A percentile compares a stretch with the other conserved stretches of the same genome.
Evolutionary conservation across 1,284 basidiomycete genomes (phyloP).

Genomic region (Melanopsichium pennsylvanicum): DNA sequence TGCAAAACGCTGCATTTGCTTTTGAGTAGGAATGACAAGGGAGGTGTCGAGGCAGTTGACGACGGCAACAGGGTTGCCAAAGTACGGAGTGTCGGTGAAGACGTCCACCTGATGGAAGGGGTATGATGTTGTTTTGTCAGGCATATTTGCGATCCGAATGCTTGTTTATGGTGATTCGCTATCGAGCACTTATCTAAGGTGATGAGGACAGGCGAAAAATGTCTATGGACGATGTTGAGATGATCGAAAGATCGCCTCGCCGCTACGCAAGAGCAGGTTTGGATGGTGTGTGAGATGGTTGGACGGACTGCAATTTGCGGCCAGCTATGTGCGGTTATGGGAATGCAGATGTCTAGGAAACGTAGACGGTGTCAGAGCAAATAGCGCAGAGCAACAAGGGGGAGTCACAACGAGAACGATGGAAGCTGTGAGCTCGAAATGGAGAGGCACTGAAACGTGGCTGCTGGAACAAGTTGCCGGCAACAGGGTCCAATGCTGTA

Average conservation of each 20-base stretch:
- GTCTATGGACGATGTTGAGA: neutral
- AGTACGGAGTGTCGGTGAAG: slow-evolving; percentile 45
- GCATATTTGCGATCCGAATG: neutral
- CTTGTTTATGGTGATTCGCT: neutral
- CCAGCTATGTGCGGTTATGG: too few relatives aligned
- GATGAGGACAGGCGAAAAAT: too few relatives aligned
- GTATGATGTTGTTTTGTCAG: slow-evolving; percentile 5
- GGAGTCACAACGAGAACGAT: slow-evolving; percentile 10
- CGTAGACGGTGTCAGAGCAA: neutral
- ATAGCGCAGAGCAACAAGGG: neutral
- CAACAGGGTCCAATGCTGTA: slow-evolving; percentile 19
- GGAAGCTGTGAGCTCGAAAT: neutral
- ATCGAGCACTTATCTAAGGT: too few relatives aligned
- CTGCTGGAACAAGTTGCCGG: neutral
- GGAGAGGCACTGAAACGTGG: neutral
- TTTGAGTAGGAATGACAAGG: slow-evolving; percentile 14
- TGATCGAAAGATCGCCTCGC: too few relatives aligned
- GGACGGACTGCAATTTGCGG: too few relatives aligned
- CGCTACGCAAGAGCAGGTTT: too few relatives aligned
- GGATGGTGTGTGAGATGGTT: too few relatives aligned
- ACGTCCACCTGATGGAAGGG: slow-evolving; percentile 54
- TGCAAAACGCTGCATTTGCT: slow-evolving; percentile 51
- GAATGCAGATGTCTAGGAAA: too few relatives aligned
- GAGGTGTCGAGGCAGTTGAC: slow-evolving; percentile 37
- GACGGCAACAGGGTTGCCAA: slow-evolving; percentile 59